A percentile compares a stretch with the other conserved stretches of the same genome.
phyloP scores from a whole-genome alignment of 2,329 filamentous ascomycete species.

The Nigrograna mackinnonii region DNA sequence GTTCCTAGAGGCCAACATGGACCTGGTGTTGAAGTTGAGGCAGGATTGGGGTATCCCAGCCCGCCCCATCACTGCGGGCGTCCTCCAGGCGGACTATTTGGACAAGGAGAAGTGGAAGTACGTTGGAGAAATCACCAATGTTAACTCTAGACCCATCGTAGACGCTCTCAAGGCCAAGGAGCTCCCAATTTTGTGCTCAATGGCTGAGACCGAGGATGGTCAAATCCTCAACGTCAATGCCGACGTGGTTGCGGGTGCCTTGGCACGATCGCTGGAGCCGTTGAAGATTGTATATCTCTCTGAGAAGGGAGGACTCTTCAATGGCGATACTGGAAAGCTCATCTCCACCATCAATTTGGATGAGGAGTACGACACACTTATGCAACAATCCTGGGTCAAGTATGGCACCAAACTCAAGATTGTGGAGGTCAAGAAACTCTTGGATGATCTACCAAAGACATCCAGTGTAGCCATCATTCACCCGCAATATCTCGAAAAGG shows the following conservation, averaged over 20 bases:
- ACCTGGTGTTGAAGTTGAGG: slow-evolving; percentile 87
- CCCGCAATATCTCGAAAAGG: slow-evolving; percentile 92
- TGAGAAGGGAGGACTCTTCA: slow-evolving; percentile 95
- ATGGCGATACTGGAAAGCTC: slow-evolving; percentile 90
- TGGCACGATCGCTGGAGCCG: slow-evolving; percentile 85
- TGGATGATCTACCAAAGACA: slow-evolving; percentile 84
- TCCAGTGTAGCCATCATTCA: slow-evolving; percentile 98
- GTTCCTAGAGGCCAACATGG: slow-evolving; percentile 94
- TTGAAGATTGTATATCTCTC: slow-evolving; percentile 98
- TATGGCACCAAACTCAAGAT: slow-evolving; percentile 97
- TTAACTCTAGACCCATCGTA: slow-evolving; percentile 89
- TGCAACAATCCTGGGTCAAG: slow-evolving; percentile 92
- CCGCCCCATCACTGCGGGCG: slow-evolving; percentile 84
- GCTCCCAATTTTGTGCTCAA: slow-evolving; percentile 90
- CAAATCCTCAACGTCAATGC: slow-evolving; percentile 97
- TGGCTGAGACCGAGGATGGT: slow-evolving; percentile 91
- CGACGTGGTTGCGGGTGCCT: slow-evolving; percentile 91
- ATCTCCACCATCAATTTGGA: slow-evolving; percentile 98
- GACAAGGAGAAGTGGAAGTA: slow-evolving; percentile 96
- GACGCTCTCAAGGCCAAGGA: slow-evolving; percentile 85
- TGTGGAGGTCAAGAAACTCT: slow-evolving; percentile 91
- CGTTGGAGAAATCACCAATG: slow-evolving; percentile 92
- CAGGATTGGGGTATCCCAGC: slow-evolving; percentile 81
- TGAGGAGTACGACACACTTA: slow-evolving; percentile 90
- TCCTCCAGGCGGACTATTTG: slow-evolving; percentile 91